Evolutionary conservation across 2,329 filamentous ascomycete genomes (phyloP), one percentile per base, ranked within the genome.

Genomic region (Phialemoniopsis sp.): DNA sequence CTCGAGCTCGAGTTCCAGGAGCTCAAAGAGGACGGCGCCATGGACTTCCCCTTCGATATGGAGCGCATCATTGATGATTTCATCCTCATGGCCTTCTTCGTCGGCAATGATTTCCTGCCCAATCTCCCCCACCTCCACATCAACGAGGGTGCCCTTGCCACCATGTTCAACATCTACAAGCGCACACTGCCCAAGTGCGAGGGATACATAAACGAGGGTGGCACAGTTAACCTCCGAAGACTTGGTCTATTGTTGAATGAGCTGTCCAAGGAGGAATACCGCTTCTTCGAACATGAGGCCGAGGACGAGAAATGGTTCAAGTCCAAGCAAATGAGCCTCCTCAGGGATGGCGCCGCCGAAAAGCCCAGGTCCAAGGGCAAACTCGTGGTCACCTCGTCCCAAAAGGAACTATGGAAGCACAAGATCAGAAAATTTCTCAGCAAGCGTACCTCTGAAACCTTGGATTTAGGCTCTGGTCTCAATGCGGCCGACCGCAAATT

Each of bases 61-160:
- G 93, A 98, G 70, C 81, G 86, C 47, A 82, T 98, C 56, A 97
- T 98, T 67, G 93, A 98, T 60, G 93, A 98, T 71, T 98, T 98
- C 64, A 97, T 98, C 59, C 78, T 98, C 45, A 96, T 98, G 89
- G 91, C 90, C 35, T 98, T 98, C 70, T 98, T 98, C 63, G 89
- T 98, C 54, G 93, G 93, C 59, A 98, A 98, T 64, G 93, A 98
- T 76, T 98, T 98, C 68, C 76, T 98, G 62, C 93, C 93, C 4
- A 96, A 98, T 64, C 73, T 98, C 42, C 94, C 94, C 5, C 88
- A 94, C 56, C 68, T 98, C 48, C 93, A 98, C 64, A 98, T 98
- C 65, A 98, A 98, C 63, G 94, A 98, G 64, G 94, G 93, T 48
- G 93, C 94, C 16, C 70, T 98, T 62, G 88, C 91, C 17, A 84